Percentiles rank a stretch among this genome's conserved stretches.
Conservation (phyloP, 2,329 filamentous ascomycete species). For the Pezicula radicicola region DNA sequence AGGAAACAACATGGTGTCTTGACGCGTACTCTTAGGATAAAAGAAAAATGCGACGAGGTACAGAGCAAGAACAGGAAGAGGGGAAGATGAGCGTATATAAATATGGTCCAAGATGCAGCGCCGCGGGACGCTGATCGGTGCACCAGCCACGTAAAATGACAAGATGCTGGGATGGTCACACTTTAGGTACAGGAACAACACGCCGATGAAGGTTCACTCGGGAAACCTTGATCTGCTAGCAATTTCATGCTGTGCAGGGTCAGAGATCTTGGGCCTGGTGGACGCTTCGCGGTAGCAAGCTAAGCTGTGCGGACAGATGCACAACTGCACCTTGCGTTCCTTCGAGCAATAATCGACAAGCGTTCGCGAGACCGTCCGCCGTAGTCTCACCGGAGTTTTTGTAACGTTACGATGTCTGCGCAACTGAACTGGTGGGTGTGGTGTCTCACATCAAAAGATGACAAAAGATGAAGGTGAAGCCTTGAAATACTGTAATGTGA, state of each 20-base stretch:
- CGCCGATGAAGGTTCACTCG: not conserved
- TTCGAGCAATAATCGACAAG: conserved; percentile 5
- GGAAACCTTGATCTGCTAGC: not conserved
- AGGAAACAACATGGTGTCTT: conserved; percentile 15
- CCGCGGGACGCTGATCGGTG: not conserved
- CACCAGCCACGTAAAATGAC: not conserved
- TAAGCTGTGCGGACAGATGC: not conserved
- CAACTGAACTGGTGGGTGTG: not conserved
- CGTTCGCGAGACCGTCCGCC: not conserved
- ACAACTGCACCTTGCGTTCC: not conserved
- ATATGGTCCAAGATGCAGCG: not conserved
- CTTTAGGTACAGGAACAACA: not conserved
- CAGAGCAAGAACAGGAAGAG: not conserved
- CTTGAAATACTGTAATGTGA: not conserved
- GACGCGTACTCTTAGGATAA: not conserved
- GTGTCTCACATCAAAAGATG: not conserved
- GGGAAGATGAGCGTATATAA: not conserved
- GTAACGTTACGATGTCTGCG: conserved; percentile 5
- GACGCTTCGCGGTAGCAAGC: not conserved
- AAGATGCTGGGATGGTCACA: not conserved
- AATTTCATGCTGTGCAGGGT: not conserved
- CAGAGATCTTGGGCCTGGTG: not conserved
- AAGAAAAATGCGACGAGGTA: not conserved
- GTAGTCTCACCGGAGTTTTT: not conserved
- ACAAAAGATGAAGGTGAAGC: too few species aligned